Conservation (phyloP, 148 eudicot species). For the Tetragonia tetragonoides region DNA sequence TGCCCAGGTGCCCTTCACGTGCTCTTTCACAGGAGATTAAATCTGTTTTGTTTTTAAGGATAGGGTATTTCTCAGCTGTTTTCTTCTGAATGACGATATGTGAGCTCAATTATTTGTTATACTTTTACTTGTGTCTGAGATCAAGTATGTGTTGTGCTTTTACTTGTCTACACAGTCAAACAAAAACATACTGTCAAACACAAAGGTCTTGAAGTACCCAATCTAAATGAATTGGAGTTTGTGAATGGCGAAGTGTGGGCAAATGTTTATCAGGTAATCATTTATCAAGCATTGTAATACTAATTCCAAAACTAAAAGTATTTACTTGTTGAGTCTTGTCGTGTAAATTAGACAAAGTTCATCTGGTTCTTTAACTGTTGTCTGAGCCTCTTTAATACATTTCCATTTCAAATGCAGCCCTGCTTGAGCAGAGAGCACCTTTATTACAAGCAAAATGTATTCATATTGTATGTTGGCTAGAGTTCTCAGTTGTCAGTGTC, state of each 20-base stretch:
- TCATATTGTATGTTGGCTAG: too few species aligned
- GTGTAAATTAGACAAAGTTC: background rate
- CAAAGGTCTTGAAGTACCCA: slow-evolving; percentile 62
- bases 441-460: too few species aligned
- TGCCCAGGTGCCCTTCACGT: background rate
- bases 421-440: too few species aligned
- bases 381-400: background rate
- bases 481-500: too few species aligned
- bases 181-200: slow-evolving; percentile 51
- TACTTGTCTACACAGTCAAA: slow-evolving; percentile 48
- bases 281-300: background rate
- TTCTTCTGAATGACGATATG: background rate
- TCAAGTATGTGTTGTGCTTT: background rate
- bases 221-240: slow-evolving; percentile 88
- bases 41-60: background rate
- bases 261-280: slow-evolving; percentile 74
- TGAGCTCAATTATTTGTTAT: background rate
- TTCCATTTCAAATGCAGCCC: too few species aligned
- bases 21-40: background rate
- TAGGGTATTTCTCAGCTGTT: background rate
- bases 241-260: slow-evolving; percentile 95
- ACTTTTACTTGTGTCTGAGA: too few species aligned
- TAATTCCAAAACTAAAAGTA: background rate
- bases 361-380: too few species aligned
- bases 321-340: background rate